Evolutionary conservation across 2,329 filamentous ascomycete genomes (phyloP).

Genomic region (Venturia pyrina): DNA sequence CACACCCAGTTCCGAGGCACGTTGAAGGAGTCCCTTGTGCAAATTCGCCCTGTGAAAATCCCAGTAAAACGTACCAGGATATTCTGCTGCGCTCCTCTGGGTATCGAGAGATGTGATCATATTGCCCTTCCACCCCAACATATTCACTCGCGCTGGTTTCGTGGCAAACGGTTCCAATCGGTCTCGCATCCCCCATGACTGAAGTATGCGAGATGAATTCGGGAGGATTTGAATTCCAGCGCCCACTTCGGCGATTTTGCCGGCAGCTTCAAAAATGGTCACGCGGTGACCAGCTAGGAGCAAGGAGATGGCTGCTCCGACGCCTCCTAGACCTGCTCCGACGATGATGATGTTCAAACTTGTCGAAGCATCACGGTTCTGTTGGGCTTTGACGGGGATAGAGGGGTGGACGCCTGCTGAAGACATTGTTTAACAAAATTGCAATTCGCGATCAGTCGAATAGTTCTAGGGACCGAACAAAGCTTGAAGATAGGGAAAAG

Average conservation of each 20-base stretch:
- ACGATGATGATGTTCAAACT: slow-evolving; percentile 36
- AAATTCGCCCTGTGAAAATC: slow-evolving; percentile 47
- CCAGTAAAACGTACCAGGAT: slow-evolving; percentile 35
- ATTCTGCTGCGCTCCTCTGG: slow-evolving; percentile 17
- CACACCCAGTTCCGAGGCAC: slow-evolving; percentile 39
- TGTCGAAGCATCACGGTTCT: background rate
- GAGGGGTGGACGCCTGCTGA: background rate
- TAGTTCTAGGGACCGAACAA: background rate
- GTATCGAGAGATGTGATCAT: slow-evolving; percentile 36
- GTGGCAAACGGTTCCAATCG: slow-evolving; percentile 31
- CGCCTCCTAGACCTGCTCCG: slow-evolving; percentile 47
- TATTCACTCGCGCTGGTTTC: slow-evolving; percentile 35
- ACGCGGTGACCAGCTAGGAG: slow-evolving; percentile 38
- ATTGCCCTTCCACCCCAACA: slow-evolving; percentile 45
- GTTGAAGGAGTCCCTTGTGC: slow-evolving; percentile 37
- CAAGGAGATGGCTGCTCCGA: slow-evolving; percentile 39
- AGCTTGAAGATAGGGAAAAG: background rate
- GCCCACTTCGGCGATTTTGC: slow-evolving; percentile 38
- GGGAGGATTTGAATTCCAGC: slow-evolving; percentile 43
- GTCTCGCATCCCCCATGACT: slow-evolving; percentile 39
- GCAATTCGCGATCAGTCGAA: background rate
- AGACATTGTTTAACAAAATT: background rate
- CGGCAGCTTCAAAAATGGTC: slow-evolving; percentile 38
- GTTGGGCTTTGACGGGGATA: background rate
- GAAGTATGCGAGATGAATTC: slow-evolving; percentile 38